Percentiles rank a stretch among this genome's conserved stretches.
These are phyloP conservation scores for Geotrichum bryndzae DNA, from an alignment of 1,139 yeast genomes.

Conservation along the genomic window DNA sequence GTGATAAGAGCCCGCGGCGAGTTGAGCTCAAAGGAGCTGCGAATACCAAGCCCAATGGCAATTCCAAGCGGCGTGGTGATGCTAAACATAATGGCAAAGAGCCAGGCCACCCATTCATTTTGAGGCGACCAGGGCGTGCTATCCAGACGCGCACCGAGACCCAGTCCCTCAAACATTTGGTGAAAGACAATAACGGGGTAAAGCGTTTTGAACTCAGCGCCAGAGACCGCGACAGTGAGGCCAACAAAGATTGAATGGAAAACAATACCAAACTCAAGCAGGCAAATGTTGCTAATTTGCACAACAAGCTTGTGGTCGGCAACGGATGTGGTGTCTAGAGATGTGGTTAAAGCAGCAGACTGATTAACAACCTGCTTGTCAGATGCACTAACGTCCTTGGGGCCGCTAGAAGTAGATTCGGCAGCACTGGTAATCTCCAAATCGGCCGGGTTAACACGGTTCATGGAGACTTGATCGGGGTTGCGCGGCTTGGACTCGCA, in stretches of 20 bases:
- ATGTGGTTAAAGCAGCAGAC: conserved; percentile 40
- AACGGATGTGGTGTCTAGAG: conserved; percentile 32
- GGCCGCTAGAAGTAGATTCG: neutral
- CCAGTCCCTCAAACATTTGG: conserved; percentile 89
- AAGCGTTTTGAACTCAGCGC: conserved; percentile 68
- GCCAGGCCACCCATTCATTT: conserved; percentile 50
- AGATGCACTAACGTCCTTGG: neutral
- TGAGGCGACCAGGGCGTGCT: conserved; percentile 58
- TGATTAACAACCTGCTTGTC: conserved; percentile 31
- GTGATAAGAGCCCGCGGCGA: conserved; percentile 62
- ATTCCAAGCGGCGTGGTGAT: conserved; percentile 76
- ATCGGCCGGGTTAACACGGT: neutral
- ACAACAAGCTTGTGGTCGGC: conserved; percentile 16
- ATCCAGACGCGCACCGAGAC: conserved; percentile 82
- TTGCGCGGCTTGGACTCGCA: neutral
- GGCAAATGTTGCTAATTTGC: conserved; percentile 47
- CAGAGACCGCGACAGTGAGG: conserved; percentile 62
- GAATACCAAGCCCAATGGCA: conserved; percentile 81
- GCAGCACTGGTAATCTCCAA: neutral
- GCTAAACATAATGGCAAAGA: conserved; percentile 53
- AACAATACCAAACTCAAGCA: conserved; percentile 70
- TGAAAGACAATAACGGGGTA: conserved; percentile 82
- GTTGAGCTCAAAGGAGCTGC: conserved; percentile 51
- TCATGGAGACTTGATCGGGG: no score
- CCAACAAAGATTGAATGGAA: conserved; percentile 82